Evolutionary conservation across 75 land plant genomes (phyloP).

Genomic region (Picea sitchensis): DNA sequence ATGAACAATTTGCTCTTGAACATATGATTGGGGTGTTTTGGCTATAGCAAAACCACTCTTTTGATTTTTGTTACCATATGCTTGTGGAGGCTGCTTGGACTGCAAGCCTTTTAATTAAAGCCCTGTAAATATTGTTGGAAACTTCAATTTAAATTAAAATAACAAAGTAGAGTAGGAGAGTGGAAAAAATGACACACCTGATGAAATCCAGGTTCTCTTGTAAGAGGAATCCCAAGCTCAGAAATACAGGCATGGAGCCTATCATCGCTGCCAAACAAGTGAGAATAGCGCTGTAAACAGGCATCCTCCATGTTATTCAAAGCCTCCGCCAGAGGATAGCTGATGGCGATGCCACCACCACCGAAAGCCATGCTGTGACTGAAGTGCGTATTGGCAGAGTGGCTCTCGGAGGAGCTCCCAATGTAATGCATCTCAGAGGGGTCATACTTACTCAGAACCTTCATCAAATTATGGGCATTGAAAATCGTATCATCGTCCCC

Average conservation of each 20-base stretch:
- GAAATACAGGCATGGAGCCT: constrained; percentile 41
- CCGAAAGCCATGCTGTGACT: constrained; percentile 44
- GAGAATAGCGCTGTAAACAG: constrained; percentile 35
- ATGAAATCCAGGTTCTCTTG: constrained; percentile 38
- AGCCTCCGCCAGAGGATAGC: constrained; percentile 38
- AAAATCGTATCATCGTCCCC: constrained; percentile 49
- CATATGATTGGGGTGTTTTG: too few species aligned
- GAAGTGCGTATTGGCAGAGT: constrained; percentile 27
- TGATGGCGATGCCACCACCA: constrained; percentile 47
- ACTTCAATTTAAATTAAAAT: too few species aligned
- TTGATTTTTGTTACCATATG: too few species aligned
- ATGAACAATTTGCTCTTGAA: too few species aligned
- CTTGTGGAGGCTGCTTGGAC: too few species aligned
- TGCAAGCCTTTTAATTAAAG: too few species aligned
- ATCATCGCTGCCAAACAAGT: constrained; percentile 36
- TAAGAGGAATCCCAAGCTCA: constrained; percentile 49
- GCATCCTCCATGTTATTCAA: constrained; percentile 33
- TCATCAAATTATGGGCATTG: constrained; percentile 20
- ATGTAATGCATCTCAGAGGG: constrained; percentile 35
- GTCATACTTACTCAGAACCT: constrained; percentile 38
- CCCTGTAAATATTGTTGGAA: too few species aligned
- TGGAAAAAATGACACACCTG: constrained; percentile 17
- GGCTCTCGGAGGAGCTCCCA: constrained; percentile 36
- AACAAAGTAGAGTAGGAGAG: too few species aligned
- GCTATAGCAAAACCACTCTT: too few species aligned